Percentiles rank a stretch among this genome's conserved stretches.
Evolutionary conservation across 495 filamentous ascomycete species (phyloP).

Genomic region (Rostrohypoxylon terebratum): DNA sequence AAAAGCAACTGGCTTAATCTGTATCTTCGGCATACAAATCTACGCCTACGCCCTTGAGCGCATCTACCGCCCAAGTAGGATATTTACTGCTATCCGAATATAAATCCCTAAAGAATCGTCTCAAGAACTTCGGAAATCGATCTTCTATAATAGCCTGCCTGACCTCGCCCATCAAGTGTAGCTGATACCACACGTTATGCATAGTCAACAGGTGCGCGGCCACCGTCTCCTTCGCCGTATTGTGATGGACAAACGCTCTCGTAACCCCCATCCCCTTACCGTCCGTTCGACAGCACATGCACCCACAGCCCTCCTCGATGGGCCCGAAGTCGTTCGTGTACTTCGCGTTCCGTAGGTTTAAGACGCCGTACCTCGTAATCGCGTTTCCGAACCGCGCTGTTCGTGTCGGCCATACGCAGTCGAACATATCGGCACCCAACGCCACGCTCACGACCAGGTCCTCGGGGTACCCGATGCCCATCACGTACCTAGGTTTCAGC

Average conservation of each 20-base stretch:
- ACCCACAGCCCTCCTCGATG: constrained; percentile 83
- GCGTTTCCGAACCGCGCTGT: constrained; percentile 97
- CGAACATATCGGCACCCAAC: constrained; percentile 98
- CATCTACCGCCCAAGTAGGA: constrained; percentile 86
- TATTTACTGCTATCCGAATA: constrained; percentile 75
- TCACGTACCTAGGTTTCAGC: constrained; percentile 93
- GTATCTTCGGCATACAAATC: constrained; percentile 66
- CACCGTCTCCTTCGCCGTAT: constrained; percentile 92
- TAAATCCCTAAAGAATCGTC: constrained; percentile 76
- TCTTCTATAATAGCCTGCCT: constrained; percentile 86
- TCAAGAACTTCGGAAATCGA: constrained; percentile 81
- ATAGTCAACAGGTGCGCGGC: constrained; percentile 94
- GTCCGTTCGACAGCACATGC: constrained; percentile 77
- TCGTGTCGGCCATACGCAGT: constrained; percentile 98
- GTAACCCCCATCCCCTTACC: constrained; percentile 89
- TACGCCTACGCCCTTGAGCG: constrained; percentile 85
- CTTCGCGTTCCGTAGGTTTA: constrained; percentile 82
- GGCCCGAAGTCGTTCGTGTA: constrained; percentile 85
- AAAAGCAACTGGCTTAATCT: constrained; percentile 4
- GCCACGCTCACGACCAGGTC: constrained; percentile 92
- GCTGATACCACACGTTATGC: constrained; percentile 93
- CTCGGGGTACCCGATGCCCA: constrained; percentile 98
- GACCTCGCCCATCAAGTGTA: constrained; percentile 80
- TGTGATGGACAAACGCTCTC: constrained; percentile 88
- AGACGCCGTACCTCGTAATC: constrained; percentile 79